Base-by-base conservation (phyloP, 208 protist species). In the Crithidia sp. region DNA sequence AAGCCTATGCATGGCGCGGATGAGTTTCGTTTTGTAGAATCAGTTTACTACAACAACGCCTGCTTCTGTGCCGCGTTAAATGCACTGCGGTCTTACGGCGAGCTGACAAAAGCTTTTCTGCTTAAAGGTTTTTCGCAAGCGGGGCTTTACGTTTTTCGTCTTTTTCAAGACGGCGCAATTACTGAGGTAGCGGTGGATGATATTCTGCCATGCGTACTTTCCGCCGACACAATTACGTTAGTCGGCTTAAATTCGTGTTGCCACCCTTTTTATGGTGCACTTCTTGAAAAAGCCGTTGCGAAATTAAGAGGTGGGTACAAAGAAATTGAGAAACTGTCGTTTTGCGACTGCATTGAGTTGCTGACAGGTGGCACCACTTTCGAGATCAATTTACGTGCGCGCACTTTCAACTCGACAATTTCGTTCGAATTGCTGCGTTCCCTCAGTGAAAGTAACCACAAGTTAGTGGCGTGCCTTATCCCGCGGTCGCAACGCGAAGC, bases 241-340 rank as follows among this genome's bases (percentile, higher is more conserved):
- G 60, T 84, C 7, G 85, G 86, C 17, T 67, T 91, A 58, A 65
- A 83, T 45, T 81, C 75, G 55, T 73, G 56, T 36, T 62, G 36
- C 55, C 58, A 59, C 14, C 83, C 90, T 67, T 89, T 86, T 82
- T 92, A 88, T 76, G 84, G 83, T 4, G 69, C 81, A 8, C 52
- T 90, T 9, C 76, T 91, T 13, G 89, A 94, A 76, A 94, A 94
- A 56, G 87, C 83, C 17, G 76, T 92, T 74, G 89, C 86, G 5
- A 94, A 94, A 60, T 52, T 82, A 10, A 73, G 87, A 44, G 86
- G 85, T 54, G 84, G 85, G 7, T 94, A 91, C 58, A 66, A 71
- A 39, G 75, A 83, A 47, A 74, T 90, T 40, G 68, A 79, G 39
- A 72, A 77, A 53, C 40, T 94, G 12, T 81, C 71, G 14, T 83